These are phyloP conservation scores for Bruguiera sexangula DNA, from an alignment of 345 rosid species.

Conservation along the genomic window DNA sequence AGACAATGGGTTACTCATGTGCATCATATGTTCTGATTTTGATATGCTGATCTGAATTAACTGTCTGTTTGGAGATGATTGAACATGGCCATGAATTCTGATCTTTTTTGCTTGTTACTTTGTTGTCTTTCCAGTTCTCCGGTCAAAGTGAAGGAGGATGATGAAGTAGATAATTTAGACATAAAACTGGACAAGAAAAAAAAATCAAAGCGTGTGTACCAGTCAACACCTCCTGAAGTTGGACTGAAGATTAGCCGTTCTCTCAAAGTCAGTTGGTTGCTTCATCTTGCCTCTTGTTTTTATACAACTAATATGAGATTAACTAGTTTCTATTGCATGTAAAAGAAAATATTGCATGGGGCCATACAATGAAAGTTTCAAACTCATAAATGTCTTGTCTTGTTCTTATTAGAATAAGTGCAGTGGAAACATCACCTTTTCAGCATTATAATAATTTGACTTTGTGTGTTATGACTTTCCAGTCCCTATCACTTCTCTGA, in stretches of 20 bases:
- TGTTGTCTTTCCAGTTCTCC: slow-evolving; percentile 47
- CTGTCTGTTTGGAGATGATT: slow-evolving; percentile 2
- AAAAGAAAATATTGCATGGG: not conserved
- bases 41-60: slow-evolving; percentile 1
- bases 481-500: no score
- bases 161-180: slow-evolving; percentile 75
- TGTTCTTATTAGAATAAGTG: no score
- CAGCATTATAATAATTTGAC: no score
- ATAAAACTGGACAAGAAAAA: slow-evolving; percentile 51
- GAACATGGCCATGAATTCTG: not conserved
- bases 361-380: no score
- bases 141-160: slow-evolving; percentile 70
- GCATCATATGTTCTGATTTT: not conserved
- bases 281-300: slow-evolving; percentile 6
- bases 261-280: slow-evolving; percentile 55
- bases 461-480: no score
- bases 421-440: no score
- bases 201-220: slow-evolving; percentile 69
- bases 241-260: slow-evolving; percentile 77
- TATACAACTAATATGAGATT: not conserved
- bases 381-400: no score
- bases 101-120: not conserved
- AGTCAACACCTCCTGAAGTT: slow-evolving; percentile 73
- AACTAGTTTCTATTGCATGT: not conserved
- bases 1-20: no score